Base-by-base conservation (phyloP, 495 filamentous ascomycete species). In the Pseudotulostoma volvatum region DNA sequence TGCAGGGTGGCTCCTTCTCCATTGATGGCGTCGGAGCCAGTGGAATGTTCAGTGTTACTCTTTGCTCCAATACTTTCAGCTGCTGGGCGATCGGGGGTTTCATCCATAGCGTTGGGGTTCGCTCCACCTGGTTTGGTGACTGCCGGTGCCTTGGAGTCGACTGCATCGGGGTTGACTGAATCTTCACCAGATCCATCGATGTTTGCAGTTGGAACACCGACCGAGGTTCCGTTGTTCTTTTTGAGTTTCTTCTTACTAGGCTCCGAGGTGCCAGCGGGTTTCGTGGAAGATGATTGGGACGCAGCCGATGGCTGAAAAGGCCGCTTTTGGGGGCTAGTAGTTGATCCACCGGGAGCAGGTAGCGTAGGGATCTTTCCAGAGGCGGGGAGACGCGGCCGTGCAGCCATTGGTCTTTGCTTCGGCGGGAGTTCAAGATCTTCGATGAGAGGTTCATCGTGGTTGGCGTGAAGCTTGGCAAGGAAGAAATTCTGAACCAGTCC, bases 391-490 rank as follows among this genome's bases (percentile, higher is more conserved):
- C 90, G 69, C n/a, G 90, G 86, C 23, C 61, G 59, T 19, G 51
- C 42, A 16, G 59, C 57, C 48, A 84, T 83, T n/a, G 86, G 83
- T 32, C 88, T 68, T 58, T 95, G 87, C 55, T 96, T 96, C 20
- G 71, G 67, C 18, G 92, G 92, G 17, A 99, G 61, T 45, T 96
- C 88, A 48, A 96, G 86, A 56, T 99, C 90, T 66, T 99, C 90
- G 32, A 92, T 63, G 43, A 96, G 67, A 21, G 82, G 76, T 51
- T 85, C 71, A 50, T 88, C 80, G 51, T 72, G 70, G 53, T 84
- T 83, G 33, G 81, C 74, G 48, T 82, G 77, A 33, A 99, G 61
- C 53, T 92, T 93, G 46, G 74, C 73, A 37, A 81, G 76, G 68
- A 95, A 92, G 70, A 93, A 96, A 38, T 78, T 74, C 52, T 80